Evolutionary conservation across 2,329 filamentous ascomycete genomes (phyloP).

Genomic region (Penicillium frequentans): DNA sequence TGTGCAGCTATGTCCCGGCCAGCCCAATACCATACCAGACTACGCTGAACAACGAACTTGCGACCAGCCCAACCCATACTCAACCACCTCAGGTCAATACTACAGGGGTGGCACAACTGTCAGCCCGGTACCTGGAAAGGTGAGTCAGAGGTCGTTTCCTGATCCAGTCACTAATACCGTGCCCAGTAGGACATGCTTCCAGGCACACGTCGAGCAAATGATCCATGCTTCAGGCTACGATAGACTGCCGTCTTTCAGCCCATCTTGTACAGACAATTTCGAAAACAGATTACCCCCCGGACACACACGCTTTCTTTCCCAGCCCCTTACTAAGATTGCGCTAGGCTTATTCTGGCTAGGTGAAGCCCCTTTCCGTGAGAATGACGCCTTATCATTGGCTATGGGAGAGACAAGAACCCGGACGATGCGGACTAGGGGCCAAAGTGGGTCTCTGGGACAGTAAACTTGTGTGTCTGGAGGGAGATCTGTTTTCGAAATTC

Average conservation of each 20-base stretch:
- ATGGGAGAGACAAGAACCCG: no score
- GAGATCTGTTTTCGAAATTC: no score
- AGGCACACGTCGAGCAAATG: not conserved
- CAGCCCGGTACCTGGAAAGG: not conserved
- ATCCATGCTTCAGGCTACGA: not conserved
- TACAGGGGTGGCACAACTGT: not conserved
- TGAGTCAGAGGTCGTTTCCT: not conserved
- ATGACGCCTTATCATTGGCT: no score
- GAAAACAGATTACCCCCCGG: no score
- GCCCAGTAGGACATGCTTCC: not conserved
- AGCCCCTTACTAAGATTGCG: no score
- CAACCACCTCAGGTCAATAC: not conserved
- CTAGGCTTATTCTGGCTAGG: no score
- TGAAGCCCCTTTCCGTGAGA: no score
- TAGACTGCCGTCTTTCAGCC: not conserved
- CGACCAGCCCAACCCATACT: not conserved
- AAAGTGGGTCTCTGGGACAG: not conserved
- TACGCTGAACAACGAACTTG: not conserved
- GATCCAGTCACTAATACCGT: not conserved
- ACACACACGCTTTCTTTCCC: no score
- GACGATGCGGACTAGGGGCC: no score
- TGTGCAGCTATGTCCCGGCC: not conserved
- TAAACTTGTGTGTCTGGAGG: no score
- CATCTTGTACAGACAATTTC: not conserved
- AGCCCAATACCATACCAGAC: not conserved